A percentile compares a stretch with the other conserved stretches of the same genome.
phyloP scores from a whole-genome alignment of 2,329 filamentous ascomycete species.

The Uncinocarpus reesii region DNA sequence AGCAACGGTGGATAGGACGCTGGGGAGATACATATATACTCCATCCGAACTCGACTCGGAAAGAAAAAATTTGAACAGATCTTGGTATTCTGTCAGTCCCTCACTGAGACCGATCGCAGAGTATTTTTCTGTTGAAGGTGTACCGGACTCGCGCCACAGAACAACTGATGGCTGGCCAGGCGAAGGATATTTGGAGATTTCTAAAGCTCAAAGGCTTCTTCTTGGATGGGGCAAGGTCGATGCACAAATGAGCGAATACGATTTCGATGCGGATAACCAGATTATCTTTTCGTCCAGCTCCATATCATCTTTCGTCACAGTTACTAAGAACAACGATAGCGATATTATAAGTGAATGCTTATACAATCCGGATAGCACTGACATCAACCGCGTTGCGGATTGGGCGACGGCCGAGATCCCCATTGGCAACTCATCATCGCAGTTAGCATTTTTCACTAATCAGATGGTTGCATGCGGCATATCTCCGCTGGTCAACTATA shows the following conservation, averaged over 20 bases:
- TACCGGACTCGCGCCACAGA: constrained; percentile 30
- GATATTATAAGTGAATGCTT: constrained; percentile 45
- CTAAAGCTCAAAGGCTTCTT: constrained; percentile 44
- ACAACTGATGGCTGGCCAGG: constrained; percentile 55
- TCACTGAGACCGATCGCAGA: constrained; percentile 39
- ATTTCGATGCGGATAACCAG: constrained; percentile 42
- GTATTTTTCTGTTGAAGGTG: constrained; percentile 42
- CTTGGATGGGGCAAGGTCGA: constrained; percentile 48
- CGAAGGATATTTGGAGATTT: constrained; percentile 49
- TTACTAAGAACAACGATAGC: constrained; percentile 32
- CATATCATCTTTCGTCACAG: constrained; percentile 31
- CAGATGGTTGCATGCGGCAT: constrained; percentile 49
- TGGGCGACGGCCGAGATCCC: constrained; percentile 38
- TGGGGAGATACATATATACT: constrained; percentile 46
- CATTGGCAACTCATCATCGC: constrained; percentile 21
- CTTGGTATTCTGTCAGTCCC: constrained; percentile 44
- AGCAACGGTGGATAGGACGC: constrained; percentile 38
- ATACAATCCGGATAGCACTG: constrained; percentile 35
- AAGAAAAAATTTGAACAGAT: constrained; percentile 46
- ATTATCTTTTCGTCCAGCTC: constrained; percentile 44
- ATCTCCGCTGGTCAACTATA: constrained; percentile 49
- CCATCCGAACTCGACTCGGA: constrained; percentile 42
- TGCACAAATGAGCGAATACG: constrained; percentile 47
- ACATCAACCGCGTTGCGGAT: constrained; percentile 41
- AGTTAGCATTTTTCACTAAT: constrained; percentile 28